Evolutionary conservation across 1,284 basidiomycete species (phyloP), one percentile per base, ranked within the genome.

Genomic region (Ganoderma sinense): DNA sequence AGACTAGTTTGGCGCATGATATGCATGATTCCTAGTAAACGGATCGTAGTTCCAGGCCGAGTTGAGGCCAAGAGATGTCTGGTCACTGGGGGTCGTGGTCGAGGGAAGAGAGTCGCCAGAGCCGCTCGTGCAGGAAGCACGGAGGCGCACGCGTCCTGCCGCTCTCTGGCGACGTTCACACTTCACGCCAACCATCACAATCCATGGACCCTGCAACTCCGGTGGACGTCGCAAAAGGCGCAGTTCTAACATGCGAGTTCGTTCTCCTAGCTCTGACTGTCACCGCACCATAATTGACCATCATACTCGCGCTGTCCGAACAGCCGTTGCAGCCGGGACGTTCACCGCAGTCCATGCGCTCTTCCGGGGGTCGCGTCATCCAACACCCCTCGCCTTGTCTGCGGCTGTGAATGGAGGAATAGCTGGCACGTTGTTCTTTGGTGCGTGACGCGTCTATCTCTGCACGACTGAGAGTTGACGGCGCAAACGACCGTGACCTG

Each of bases 161-260:
- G 7, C 33, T 7, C 7, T 23, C n/a, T n/a, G n/a, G n/a, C n/a
- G n/a, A 10, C 48, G 48, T 23, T 51, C 48, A 51, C 48, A n/a
- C 62, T 64, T 45, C n/a, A 43, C 41, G 11, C 23, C 43, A 62
- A 36, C 2, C 18, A 40, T n/a, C 40, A 59, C 53, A 45, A 10
- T 36, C 36, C 51, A 82, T 82, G 80, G 78, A 81, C 58, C 78
- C 78, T 45, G 82, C 84, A 53, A 83, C 87, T 65, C 80, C 86
- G 48, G 78, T 83, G 58, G 86, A 84, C 31, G 83, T 93, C 60
- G 82, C 86, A 33, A 82, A 85, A 69, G 88, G 89, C 66, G 87
- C 90, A 55, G 74, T 86, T 70, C 79, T 85, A 81, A 89, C 90
- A 90, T 93, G 91, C 90, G 86, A 91, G 91, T 92, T 87, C 88